phyloP scores from a whole-genome alignment of 108 stramenopile species.

The Nitzschia sp. region DNA sequence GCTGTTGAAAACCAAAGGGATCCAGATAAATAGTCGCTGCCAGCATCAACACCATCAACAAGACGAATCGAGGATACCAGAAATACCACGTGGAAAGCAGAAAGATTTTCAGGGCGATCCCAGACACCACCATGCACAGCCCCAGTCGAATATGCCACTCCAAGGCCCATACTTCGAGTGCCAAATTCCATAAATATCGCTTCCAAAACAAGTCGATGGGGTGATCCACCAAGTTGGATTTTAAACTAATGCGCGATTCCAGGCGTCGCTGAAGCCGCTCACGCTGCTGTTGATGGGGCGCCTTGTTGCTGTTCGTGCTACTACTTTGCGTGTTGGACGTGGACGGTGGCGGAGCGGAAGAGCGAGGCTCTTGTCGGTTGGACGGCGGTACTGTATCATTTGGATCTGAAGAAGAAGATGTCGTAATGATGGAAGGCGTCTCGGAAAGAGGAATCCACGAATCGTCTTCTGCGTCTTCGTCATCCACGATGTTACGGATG shows the following conservation, averaged over 20 bases:
- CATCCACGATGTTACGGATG: too few relatives aligned
- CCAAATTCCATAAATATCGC: conserved; percentile 31
- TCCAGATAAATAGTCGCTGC: conserved; percentile 25
- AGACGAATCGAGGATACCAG: conserved; percentile 24
- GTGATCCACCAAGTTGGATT: conserved; percentile 32
- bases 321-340: not conserved
- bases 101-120: conserved; percentile 18
- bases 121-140: conserved; percentile 16
- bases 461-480: conserved; percentile 25
- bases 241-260: conserved; percentile 21
- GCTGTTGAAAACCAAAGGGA: conserved; percentile 18
- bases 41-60: conserved; percentile 4
- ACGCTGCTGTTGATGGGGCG: not conserved
- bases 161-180: conserved; percentile 27
- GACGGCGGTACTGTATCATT: not conserved
- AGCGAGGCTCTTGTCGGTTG: too few relatives aligned
- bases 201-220: conserved; percentile 35
- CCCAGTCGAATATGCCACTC: conserved; percentile 35
- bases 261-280: conserved; percentile 16
- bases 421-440: not conserved
- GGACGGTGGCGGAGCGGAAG: too few relatives aligned
- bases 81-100: conserved; percentile 25
- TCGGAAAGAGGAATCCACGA: conserved; percentile 15
- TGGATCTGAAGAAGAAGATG: not conserved
- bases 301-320: not conserved